These are phyloP conservation scores for Rubia balearica DNA, from an alignment of 305 asterid species.

Conservation along the genomic window DNA sequence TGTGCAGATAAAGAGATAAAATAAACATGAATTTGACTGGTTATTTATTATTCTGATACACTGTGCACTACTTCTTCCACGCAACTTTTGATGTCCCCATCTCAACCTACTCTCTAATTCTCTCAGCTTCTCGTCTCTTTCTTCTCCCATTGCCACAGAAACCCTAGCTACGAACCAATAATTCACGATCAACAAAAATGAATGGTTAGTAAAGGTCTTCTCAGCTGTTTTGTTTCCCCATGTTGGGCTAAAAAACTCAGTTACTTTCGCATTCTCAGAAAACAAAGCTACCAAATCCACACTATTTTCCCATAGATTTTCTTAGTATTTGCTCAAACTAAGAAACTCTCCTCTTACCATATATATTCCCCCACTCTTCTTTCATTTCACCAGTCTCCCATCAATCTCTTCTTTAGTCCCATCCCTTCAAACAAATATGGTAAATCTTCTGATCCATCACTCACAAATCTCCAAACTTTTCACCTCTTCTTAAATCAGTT, in stretches of 20 bases:
- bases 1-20: neutral
- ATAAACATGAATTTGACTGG: neutral
- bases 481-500: neutral
- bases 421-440: constrained; percentile 34
- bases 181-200: neutral
- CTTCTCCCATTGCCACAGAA: neutral
- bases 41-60: neutral
- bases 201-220: constrained; percentile 9
- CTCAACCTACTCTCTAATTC: constrained; percentile 40
- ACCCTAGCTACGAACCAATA: neutral
- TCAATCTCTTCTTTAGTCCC: constrained; percentile 3
- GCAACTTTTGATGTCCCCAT: constrained; percentile 42
- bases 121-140: constrained; percentile 8
- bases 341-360: constrained; percentile 4
- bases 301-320: constrained; percentile 13
- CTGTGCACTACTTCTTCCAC: neutral
- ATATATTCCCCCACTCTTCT: constrained; percentile 8
- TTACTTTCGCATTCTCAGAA: constrained; percentile 15
- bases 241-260: constrained; percentile 26
- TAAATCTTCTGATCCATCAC: constrained; percentile 35
- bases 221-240: constrained; percentile 22
- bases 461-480: constrained; percentile 18
- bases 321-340: constrained; percentile 22
- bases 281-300: constrained; percentile 24
- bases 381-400: constrained; percentile 9